Evolutionary conservation across 805 yeast genomes (phyloP), one percentile per base, ranked within the genome.

Genomic region (Yarrowia keelungensis): DNA sequence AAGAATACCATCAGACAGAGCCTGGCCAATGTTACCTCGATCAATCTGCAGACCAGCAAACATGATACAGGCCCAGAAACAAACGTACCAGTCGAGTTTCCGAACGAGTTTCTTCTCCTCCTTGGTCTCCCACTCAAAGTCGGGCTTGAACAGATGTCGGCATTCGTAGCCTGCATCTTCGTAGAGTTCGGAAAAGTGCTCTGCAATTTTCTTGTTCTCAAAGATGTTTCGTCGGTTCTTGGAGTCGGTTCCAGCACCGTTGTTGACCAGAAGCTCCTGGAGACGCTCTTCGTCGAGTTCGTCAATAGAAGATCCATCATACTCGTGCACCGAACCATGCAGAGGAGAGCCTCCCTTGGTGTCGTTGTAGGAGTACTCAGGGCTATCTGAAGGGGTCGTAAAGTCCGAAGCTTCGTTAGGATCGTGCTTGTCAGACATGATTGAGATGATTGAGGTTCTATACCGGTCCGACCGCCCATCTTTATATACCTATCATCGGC

Each of bases 11-110:
- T 86, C 91, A 0, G 90, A 80, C 5, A 85, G 79, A 9, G 89
- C 89, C 73, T 86, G 88, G 3, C 80, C 74, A 62, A 87, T 76
- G 74, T 87, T 87, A 64, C 83, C 83, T 72, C 91, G 78, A 76
- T 86, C 90, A 69, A 87, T 76, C 73, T 87, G 86, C 68, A 87
- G 79, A 14, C 86, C 87, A 51, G 84, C 77, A 74, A 87, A 87
- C 85, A 87, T 81, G 69, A 87, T 72, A 70, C 86, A 85, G 0
- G 89, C 89, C 80, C 87, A 81, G 39, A 85, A 76, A 5, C 87
- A 79, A 36, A 88, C 89, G 56, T 82, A 78, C 78, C 80, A 80
- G 70, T 88, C 90, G 50, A 85, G 79, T 73, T 85, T 86, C 75
- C 85, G 73, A 15, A 82, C 75, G 5, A 87, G 76, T 50, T 76